Evolutionary conservation across 2,329 filamentous ascomycete species (phyloP), one percentile per base, ranked within the genome.

Genomic region (Aspergillus ochraceus): DNA sequence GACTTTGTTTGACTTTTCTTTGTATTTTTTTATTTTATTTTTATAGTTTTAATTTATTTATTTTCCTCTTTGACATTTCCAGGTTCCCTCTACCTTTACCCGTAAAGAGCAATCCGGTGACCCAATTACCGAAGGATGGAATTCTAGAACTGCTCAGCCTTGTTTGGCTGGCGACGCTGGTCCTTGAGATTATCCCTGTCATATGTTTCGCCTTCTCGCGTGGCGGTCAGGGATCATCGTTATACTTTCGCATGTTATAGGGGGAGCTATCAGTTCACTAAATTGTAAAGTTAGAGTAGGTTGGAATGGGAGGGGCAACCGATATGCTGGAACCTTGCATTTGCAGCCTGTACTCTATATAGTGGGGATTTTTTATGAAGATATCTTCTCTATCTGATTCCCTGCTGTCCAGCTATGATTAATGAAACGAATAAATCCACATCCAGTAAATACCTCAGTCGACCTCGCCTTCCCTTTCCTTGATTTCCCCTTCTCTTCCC

Each of bases 191-290:
- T 39, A 62, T 64, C 61, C 59, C 59, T 60, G 61, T 60, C 39
- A 29, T 45, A 39, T 51, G 30, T 17, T 2, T 22, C 11, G 12
- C 53, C 45, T 60, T 59, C 52, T 69, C 69, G 67, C 69, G 66
- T 70, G 70, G 70, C 68, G 59, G 62, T 65, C 69, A 71, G 67
- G 69, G 69, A 71, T 71, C 58, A 54, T 56, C 52, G 46, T 50
- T 52, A 12, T 52, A 49, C 19, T 49, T 50, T 45, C 22, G 26
- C 26, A 42, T 26, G 17, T n/a, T 32, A 42, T 32, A 50, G 56
- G 56, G 36, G 36, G 17, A n/a, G 14, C 36, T 42, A 42, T n/a
- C 36, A n/a, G 36, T 5, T 42, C 22, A n/a, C 45, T 47, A 47
- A 24, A 20, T 24, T 47, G 45, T 24, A 20, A 20, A 19, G 42